Conservation (phyloP, 768 basidiomycete genomes). For the Leccinum variicolor region DNA sequence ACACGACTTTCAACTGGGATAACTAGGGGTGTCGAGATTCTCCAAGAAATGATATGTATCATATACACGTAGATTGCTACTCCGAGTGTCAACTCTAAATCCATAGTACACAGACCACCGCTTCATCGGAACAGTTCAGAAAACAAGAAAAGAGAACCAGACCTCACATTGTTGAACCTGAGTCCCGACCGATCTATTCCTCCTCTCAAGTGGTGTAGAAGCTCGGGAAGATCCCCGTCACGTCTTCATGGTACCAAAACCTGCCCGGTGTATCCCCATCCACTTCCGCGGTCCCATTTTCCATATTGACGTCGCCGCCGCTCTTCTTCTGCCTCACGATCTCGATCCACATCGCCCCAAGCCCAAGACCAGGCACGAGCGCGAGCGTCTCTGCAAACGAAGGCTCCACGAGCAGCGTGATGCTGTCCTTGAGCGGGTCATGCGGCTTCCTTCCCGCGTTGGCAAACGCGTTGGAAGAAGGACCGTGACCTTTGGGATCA, state of each 20-base stretch:
- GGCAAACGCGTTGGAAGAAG: slow-evolving; percentile 4
- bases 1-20: neutral
- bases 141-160: neutral
- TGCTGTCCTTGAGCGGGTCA: slow-evolving; percentile 53
- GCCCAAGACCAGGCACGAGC: slow-evolving; percentile 48
- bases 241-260: slow-evolving; percentile 62
- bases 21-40: neutral
- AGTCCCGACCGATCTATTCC: neutral
- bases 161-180: neutral
- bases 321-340: slow-evolving; percentile 40
- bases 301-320: neutral
- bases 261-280: slow-evolving; percentile 4
- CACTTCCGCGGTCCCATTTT: slow-evolving; percentile 5
- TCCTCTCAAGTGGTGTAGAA: slow-evolving; percentile 36
- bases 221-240: slow-evolving; percentile 52
- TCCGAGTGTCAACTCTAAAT: neutral
- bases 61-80: neutral
- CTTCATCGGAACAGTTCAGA: neutral
- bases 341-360: slow-evolving; percentile 70
- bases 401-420: slow-evolving; percentile 55
- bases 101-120: neutral
- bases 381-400: slow-evolving; percentile 39
- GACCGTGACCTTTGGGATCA: slow-evolving; percentile 18
- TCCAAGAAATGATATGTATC: neutral
- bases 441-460: slow-evolving; percentile 32